Base-by-base conservation (phyloP, 345 rosid species). In the Diplotaxis tenuifolia region DNA sequence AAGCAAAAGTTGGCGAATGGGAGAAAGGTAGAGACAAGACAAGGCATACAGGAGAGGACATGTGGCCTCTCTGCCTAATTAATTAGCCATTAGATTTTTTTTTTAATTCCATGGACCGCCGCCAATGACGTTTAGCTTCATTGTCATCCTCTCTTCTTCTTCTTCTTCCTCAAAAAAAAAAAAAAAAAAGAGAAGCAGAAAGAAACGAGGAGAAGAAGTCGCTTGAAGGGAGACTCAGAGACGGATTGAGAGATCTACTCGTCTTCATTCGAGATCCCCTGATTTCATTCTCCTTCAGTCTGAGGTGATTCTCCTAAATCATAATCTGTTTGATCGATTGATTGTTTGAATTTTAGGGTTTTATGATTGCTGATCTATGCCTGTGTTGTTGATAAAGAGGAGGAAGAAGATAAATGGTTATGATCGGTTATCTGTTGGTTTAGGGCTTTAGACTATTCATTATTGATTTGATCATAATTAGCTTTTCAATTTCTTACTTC, bases 71-170 rank as follows among this genome's bases (percentile, higher is more conserved):
- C 50, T n/a, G 50, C 50, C 50, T 42, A n/a, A 42, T 42, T 42
- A 42, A 42, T 42, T 42, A 42, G n/a, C 50, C 50, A 42, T 42
- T n/a, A n/a, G 18, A 5, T 42, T 42, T 42, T 42, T 42, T 36
- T 42, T 42, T 40, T 12, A 2, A 40, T 42, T 42, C 50, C 50
- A 42, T 69, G 79, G 79, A 75, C 50, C 50, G 50, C 79, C 74
- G 75, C 79, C 75, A 75, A 69, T 70, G 65, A 70, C 75, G 75
- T 69, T 75, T 69, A 75, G 22, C 69, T 61, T 62, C 66, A 15
- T 62, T 75, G 28, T 62, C 75, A 28, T 62, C 34, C 0, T 23
- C 9, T 9, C 20, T 53, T 16, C 47, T 4, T 18, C 7, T 54
- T 4, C 18, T 15, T 27, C 45, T 27, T 9, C 50, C n/a, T 38